Conservation (phyloP, 139 green algal species). For the Chlamydomonas incerta region DNA sequence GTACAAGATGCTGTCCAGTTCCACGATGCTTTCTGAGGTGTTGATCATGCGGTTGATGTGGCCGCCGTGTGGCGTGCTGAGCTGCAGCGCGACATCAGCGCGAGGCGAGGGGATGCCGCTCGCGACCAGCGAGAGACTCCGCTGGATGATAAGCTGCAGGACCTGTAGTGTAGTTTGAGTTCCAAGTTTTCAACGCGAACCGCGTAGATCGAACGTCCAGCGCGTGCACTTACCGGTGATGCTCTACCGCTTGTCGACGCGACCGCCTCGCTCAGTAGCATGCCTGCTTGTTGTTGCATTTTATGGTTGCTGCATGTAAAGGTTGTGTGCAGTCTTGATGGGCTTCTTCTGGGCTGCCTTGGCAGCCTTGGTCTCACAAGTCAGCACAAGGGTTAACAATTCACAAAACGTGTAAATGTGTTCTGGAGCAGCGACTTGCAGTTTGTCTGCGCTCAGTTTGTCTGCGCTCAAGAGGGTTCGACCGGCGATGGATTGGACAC, state of each 20-base stretch:
- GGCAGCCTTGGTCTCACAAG: too few species aligned
- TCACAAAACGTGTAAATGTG: too few species aligned
- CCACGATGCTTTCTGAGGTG: background rate
- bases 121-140: constrained; percentile 15
- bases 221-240: background rate
- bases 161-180: background rate
- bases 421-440: too few species aligned
- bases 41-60: constrained; percentile 33
- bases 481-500: too few species aligned
- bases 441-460: too few species aligned
- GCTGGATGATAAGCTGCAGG: background rate
- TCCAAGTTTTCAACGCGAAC: background rate
- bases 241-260: background rate
- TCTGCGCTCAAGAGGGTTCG: too few species aligned
- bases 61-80: constrained; percentile 26
- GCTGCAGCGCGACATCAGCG: constrained; percentile 24
- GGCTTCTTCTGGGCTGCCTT: too few species aligned
- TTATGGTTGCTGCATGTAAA: too few species aligned
- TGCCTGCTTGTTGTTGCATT: background rate
- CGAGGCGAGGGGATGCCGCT: constrained; percentile 22
- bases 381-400: too few species aligned
- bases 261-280: background rate
- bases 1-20: constrained; percentile 15
- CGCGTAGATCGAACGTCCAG: background rate
- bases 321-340: too few species aligned